phyloP scores from a whole-genome alignment of 495 filamentous ascomycete genomes.

The Daldinia decipiens region DNA sequence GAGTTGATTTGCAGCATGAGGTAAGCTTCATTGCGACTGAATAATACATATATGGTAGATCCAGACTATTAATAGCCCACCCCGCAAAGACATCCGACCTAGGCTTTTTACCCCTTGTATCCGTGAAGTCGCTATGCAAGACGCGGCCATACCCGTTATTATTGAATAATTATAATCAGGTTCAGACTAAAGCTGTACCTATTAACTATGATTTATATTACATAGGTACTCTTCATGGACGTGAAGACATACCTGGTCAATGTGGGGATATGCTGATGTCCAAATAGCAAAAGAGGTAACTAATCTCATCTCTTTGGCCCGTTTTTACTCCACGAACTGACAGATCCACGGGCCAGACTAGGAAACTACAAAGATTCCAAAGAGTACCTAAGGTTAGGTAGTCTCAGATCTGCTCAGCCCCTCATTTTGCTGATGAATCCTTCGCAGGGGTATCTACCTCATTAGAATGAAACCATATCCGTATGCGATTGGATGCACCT shows the following conservation, averaged over 20 bases:
- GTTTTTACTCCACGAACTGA: conserved; percentile 16
- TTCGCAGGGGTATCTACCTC: not conserved
- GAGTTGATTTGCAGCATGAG: no score
- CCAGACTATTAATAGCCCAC: not conserved
- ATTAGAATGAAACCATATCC: conserved; percentile 16
- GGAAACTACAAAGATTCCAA: conserved; percentile 26
- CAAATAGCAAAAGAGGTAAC: not conserved
- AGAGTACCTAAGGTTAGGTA: not conserved
- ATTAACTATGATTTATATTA: not conserved
- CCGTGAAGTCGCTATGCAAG: not conserved
- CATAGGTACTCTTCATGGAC: no score
- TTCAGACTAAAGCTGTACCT: not conserved
- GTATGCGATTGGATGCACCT: not conserved
- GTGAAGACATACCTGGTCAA: not conserved
- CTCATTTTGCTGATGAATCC: conserved; percentile 18
- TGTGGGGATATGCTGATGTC: not conserved
- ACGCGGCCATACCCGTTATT: not conserved
- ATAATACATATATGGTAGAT: not conserved
- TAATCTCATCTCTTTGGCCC: not conserved
- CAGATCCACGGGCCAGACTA: conserved; percentile 21
- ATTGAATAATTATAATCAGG: not conserved
- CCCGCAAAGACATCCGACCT: not conserved
- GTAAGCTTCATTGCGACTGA: no score
- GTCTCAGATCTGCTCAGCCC: conserved; percentile 8
- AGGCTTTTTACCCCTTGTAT: not conserved